phyloP scores from a whole-genome alignment of 306 rosid genomes.

The Cucurbita argyrosperma region DNA sequence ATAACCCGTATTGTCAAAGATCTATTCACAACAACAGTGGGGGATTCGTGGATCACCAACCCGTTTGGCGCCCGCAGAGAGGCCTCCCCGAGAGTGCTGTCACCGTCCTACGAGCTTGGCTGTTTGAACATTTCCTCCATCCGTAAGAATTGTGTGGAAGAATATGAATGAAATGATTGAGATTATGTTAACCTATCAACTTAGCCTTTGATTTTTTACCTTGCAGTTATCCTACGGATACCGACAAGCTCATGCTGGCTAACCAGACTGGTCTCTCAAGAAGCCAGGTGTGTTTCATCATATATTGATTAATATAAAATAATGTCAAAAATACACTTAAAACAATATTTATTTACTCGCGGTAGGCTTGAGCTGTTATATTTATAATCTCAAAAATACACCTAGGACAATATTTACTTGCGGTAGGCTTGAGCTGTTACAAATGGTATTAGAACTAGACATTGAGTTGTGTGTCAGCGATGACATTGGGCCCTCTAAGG shows the following conservation, averaged over 20 bases:
- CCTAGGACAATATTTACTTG: too few species aligned
- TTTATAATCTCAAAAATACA: too few species aligned
- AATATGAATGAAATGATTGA: not conserved
- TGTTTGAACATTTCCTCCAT: constrained; percentile 79
- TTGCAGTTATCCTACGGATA: constrained; percentile 77
- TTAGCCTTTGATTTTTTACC: not conserved
- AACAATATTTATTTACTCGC: too few species aligned
- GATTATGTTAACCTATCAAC: not conserved
- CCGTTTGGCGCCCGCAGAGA: constrained; percentile 87
- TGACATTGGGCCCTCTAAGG: too few species aligned
- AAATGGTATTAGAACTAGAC: too few species aligned
- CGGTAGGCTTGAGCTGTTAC: too few species aligned
- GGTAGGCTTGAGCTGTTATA: too few species aligned
- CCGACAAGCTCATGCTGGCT: constrained; percentile 71
- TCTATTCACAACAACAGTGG: constrained; percentile 16
- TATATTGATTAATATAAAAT: too few species aligned
- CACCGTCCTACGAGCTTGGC: constrained; percentile 67
- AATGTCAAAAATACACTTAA: too few species aligned
- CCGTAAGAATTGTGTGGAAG: constrained; percentile 46
- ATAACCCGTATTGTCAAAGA: constrained; percentile 28
- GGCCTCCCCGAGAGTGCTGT: constrained; percentile 90
- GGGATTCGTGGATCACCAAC: constrained; percentile 48
- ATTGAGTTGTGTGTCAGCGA: too few species aligned
- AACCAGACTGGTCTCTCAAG: constrained; percentile 81
- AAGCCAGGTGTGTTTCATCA: constrained; percentile 35